Percentiles rank a stretch among this genome's conserved stretches.
These are phyloP conservation scores for Candida sp. DNA, from an alignment of 1,139 yeast species.

Conservation along the genomic window DNA sequence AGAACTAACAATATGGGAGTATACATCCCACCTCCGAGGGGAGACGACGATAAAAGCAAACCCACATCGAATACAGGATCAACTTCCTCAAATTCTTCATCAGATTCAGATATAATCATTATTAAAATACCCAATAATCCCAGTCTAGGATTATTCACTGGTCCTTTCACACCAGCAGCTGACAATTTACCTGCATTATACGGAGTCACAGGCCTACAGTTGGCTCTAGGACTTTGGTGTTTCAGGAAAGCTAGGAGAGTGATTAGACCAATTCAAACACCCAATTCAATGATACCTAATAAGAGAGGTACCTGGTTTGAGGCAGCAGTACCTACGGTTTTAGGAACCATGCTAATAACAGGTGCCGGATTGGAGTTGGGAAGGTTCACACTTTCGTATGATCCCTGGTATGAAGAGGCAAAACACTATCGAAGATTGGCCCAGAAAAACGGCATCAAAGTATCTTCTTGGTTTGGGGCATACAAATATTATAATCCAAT, in stretches of 20 bases:
- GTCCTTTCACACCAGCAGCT: conserved; percentile 63
- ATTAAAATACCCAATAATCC: conserved; percentile 40
- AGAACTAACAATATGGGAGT: conserved; percentile 1
- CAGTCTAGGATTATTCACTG: conserved; percentile 58
- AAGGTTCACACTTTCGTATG: conserved; percentile 49
- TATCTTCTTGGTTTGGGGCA: conserved; percentile 61
- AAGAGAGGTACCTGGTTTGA: conserved; percentile 8
- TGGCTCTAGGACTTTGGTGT: conserved; percentile 36
- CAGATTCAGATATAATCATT: conserved; percentile 13
- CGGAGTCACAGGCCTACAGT: conserved; percentile 45
- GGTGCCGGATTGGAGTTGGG: conserved; percentile 48
- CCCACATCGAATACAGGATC: not conserved
- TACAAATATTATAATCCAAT: conserved; percentile 49
- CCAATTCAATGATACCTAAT: conserved; percentile 2
- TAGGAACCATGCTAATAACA: conserved; percentile 24
- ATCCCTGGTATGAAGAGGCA: conserved; percentile 68
- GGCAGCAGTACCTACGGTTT: conserved; percentile 14
- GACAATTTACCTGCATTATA: conserved; percentile 51
- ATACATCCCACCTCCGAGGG: conserved; percentile 3
- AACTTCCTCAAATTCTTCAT: conserved; percentile 7
- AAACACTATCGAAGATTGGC: conserved; percentile 44
- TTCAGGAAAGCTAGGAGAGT: conserved; percentile 18
- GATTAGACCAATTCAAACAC: conserved; percentile 5
- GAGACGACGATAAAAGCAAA: not conserved
- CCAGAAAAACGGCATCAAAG: conserved; percentile 35